Evolutionary conservation across 2,329 filamentous ascomycete species (phyloP), one percentile per base, ranked within the genome.

Genomic region (Xylogone sp.): DNA sequence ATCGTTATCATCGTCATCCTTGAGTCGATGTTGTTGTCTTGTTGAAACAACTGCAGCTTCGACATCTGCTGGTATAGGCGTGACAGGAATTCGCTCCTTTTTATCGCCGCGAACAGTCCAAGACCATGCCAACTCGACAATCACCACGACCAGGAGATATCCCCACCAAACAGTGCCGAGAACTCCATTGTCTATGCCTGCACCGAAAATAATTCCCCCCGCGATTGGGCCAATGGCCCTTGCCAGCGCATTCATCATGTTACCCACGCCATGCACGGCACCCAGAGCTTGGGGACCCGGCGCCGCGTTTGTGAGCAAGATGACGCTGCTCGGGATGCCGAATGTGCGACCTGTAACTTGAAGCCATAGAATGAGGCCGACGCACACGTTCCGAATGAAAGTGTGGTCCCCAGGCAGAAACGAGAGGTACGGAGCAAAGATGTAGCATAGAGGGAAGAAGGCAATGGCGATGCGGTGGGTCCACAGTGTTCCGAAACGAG

Each of bases 271-370:
- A 53, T 80, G 79, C 4, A 84, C 73, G 0, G 78, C 78, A 1
- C 79, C 79, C 12, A 83, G 65, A 1, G 80, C 78, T 42, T 72
- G 75, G 0, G 77, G 78, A 52, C 79, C 74, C 1, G 80, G 79
- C 21, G 77, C 79, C 58, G 78, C 78, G 60, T 84, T 82, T 53
- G 82, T 83, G 43, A 84, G 68, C 8, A 84, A 65, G 51, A 84
- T 82, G 31, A 81, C 80, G 61, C 76, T 79, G 3, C 77, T 77
- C 1, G 80, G 80, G 8, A 81, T 67, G 0, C 78, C 78, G 60
- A 92, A 90, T 0, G 88, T 92, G 24, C 88, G 77, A 0, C 84
- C 87, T 3, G 85, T 75, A 18, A 90, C 87, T 62, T 92, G 87
- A 3, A 90, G 64, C 9, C 81, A 73, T 1, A 89, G 72, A 1